phyloP scores from a whole-genome alignment of 208 protist genomes.

The Herpetomonas muscarum region DNA sequence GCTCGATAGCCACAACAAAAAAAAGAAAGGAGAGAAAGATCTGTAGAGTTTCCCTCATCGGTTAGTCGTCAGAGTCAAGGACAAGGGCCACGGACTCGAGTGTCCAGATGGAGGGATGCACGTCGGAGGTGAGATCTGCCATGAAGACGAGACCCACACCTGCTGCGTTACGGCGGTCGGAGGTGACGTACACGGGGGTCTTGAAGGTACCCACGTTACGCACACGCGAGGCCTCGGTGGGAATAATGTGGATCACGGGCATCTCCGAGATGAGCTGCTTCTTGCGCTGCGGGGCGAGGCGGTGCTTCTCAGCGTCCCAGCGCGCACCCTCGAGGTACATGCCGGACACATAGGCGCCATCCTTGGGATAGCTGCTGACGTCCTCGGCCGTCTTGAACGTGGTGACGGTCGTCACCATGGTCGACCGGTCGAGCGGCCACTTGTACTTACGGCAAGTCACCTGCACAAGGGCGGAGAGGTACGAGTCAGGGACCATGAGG shows the following conservation, averaged over 20 bases:
- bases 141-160: slow-evolving; percentile 98
- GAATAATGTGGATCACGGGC: slow-evolving; percentile 97
- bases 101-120: slow-evolving; percentile 95
- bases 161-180: slow-evolving; percentile 94
- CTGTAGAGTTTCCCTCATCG: background rate
- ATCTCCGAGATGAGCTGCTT: slow-evolving; percentile 97
- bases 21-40: slow-evolving; percentile 6
- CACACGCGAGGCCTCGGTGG: slow-evolving; percentile 93
- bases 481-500: slow-evolving; percentile 98
- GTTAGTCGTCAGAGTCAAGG: slow-evolving; percentile 92
- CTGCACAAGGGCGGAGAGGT: slow-evolving; percentile 98
- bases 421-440: slow-evolving; percentile 98
- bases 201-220: slow-evolving; percentile 94
- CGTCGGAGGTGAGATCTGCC: slow-evolving; percentile 92
- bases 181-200: slow-evolving; percentile 99
- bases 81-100: slow-evolving; percentile 95
- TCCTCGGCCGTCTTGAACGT: slow-evolving; percentile 60
- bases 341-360: slow-evolving; percentile 96
- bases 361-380: slow-evolving; percentile 69
- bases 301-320: slow-evolving; percentile 91
- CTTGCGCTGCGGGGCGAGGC: slow-evolving; percentile 88
- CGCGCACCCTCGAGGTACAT: slow-evolving; percentile 97
- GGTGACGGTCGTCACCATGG: slow-evolving; percentile 95
- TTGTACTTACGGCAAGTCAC: slow-evolving; percentile 96
- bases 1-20: background rate